Conservation (phyloP, 805 yeast genomes). For the Jamesozyma jinghongensis region DNA sequence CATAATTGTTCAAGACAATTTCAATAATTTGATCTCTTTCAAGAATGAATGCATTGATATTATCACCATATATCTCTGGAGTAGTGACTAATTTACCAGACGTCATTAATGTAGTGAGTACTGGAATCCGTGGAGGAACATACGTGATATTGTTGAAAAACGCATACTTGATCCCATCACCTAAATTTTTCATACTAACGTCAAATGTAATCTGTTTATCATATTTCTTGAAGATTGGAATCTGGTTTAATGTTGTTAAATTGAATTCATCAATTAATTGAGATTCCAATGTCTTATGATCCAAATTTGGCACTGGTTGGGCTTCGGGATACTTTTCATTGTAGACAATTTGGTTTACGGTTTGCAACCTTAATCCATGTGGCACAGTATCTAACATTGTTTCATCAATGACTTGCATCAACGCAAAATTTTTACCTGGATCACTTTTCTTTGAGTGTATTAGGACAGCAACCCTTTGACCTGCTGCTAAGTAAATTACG, state of each 20-base stretch:
- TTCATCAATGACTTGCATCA: constrained; percentile 54
- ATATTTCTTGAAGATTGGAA: constrained; percentile 44
- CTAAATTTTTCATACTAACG: constrained; percentile 58
- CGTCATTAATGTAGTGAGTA: constrained; percentile 53
- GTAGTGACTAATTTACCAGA: constrained; percentile 50
- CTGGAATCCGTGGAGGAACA: constrained; percentile 61
- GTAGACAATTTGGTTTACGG: constrained; percentile 50
- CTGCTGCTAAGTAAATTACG: constrained; percentile 59
- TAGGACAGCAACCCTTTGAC: constrained; percentile 71
- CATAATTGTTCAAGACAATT: constrained; percentile 67
- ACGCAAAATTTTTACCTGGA: constrained; percentile 41
- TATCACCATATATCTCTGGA: constrained; percentile 61
- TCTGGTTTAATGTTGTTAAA: constrained; percentile 34
- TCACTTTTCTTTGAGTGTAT: constrained; percentile 45
- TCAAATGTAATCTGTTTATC: constrained; percentile 53
- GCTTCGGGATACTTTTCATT: constrained; percentile 20
- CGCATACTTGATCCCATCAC: constrained; percentile 69
- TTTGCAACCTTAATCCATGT: constrained; percentile 42
- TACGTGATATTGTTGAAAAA: constrained; percentile 62
- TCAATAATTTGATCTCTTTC: constrained; percentile 59
- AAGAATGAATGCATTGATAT: constrained; percentile 54
- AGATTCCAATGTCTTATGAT: constrained; percentile 15
- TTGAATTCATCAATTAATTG: constrained; percentile 29
- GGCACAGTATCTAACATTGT: constrained; percentile 68
- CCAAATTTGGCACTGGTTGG: constrained; percentile 17